Conservation (phyloP, 1,284 basidiomycete genomes). For the Microbotryomycetes sp. region DNA sequence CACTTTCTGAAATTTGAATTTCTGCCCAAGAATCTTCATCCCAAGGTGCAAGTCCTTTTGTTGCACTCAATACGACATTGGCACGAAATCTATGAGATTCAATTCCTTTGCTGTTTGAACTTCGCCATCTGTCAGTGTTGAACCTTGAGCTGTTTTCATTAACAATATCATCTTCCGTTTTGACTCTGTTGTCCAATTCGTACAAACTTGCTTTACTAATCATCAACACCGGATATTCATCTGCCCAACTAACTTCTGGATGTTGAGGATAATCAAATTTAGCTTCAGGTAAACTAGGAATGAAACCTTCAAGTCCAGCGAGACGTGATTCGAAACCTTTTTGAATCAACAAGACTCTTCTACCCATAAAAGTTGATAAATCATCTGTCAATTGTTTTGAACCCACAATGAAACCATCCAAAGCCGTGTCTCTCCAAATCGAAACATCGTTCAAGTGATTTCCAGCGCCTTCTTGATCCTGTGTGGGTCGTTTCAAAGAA, state of each 20-base stretch:
- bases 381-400: not conserved
- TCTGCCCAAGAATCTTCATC: not conserved
- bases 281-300: not conserved
- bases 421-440: not conserved
- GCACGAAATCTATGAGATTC: not conserved
- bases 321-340: not conserved
- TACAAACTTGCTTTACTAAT: not conserved
- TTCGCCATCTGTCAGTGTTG: not conserved
- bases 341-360: not conserved
- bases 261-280: not conserved
- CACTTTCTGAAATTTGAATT: not conserved
- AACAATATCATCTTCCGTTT: not conserved
- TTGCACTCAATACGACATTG: not conserved
- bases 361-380: not conserved
- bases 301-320: not conserved
- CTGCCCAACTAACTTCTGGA: not conserved
- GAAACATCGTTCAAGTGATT: not conserved
- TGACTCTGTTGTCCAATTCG: not conserved
- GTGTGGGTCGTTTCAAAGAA: not conserved
- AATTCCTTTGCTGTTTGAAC: not conserved
- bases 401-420: not conserved
- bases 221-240: not conserved
- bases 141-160: not conserved
- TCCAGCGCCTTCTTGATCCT: not conserved
- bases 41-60: not conserved